Evolutionary conservation across 2,329 filamentous ascomycete species (phyloP), one percentile per base, ranked within the genome.

Genomic region (Botrytis medusae): DNA sequence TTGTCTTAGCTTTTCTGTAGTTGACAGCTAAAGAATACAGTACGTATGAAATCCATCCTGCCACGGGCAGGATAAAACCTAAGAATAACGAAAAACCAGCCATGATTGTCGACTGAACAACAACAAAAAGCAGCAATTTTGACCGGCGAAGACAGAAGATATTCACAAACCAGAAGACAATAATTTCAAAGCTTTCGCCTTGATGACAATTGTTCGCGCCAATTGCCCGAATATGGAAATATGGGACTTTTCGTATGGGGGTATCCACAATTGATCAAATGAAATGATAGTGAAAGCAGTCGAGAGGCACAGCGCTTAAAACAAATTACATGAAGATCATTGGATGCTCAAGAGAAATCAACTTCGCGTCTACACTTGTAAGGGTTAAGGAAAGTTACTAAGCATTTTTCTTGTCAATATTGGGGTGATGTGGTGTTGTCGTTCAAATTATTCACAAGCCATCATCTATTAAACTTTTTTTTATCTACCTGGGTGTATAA

Each of bases 21-120:
- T 71, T 71, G 40, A 71, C 57, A 34, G 54, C 54, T 12, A 71
- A n/a, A 29, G 32, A 62, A 44, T 71, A 71, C 18, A 63, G 44
- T 22, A 60, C 37, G 40, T 70, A 70, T 12, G n/a, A 20, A n/a
- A 70, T n/a, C 54, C 68, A 70, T 61, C 57, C 51, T 29, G 40
- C 20, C 48, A 71, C 44, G 6, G 69, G 69, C 25, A 64, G 12
- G 44, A 63, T 12, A 12, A 71, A 25, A n/a, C 44, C 69, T 37
- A 71, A 37, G 22, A 64, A 54, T 29, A 71, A 71, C 9, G 69
- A 37, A 64, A 40, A 42, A 14, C 42, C 44, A 48, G 44, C 16
- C 57, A 71, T 71, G 32, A 54, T 71, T 44, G 32, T 51, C 32
- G 22, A 67, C 44, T 32, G 37, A 42, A 63, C 22, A 40, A 29